Conservation (phyloP, 2,329 filamentous ascomycete genomes). For the Raffaelea albimanens region DNA sequence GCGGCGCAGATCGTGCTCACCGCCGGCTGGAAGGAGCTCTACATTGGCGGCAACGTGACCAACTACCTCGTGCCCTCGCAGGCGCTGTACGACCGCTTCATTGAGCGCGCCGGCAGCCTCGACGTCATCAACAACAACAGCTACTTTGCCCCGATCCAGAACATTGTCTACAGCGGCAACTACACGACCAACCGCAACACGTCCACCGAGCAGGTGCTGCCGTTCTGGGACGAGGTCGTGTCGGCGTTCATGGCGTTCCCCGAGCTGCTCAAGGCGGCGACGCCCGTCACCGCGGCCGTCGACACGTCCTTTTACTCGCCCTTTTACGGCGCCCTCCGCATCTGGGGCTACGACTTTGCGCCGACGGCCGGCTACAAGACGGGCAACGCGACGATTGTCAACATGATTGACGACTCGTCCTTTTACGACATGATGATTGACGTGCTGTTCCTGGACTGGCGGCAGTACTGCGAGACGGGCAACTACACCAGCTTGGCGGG, state of each 20-base stretch:
- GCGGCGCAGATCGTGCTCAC: conserved; percentile 6
- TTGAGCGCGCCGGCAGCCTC: conserved; percentile 2
- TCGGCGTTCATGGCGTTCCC: conserved; percentile 6
- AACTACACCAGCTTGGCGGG: not conserved
- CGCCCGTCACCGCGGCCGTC: not conserved
- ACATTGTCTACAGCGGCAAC: conserved; percentile 6
- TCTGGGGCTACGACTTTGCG: conserved; percentile 7
- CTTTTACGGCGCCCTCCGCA: conserved; percentile 5
- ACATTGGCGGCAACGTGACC: conserved; percentile 8
- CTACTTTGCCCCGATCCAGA: conserved; percentile 3
- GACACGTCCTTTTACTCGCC: conserved; percentile 9
- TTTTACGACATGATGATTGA: conserved; percentile 7
- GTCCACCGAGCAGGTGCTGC: conserved; percentile 2
- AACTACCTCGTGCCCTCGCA: conserved; percentile 8
- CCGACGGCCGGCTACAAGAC: conserved; percentile 2
- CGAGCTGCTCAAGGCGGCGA: conserved; percentile 2
- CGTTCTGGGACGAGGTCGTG: conserved; percentile 9
- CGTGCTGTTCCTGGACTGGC: conserved; percentile 4
- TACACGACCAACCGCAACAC: conserved; percentile 1
- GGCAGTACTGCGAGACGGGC: conserved; percentile 3
- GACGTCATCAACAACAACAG: conserved; percentile 7
- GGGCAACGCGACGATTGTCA: conserved; percentile 3
- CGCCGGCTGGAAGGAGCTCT: conserved; percentile 7
- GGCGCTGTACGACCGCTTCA: conserved; percentile 6
- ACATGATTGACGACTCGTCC: not conserved